These are phyloP conservation scores for Collybiopsis confluens DNA, from an alignment of 768 basidiomycete species.

Conservation along the genomic window DNA sequence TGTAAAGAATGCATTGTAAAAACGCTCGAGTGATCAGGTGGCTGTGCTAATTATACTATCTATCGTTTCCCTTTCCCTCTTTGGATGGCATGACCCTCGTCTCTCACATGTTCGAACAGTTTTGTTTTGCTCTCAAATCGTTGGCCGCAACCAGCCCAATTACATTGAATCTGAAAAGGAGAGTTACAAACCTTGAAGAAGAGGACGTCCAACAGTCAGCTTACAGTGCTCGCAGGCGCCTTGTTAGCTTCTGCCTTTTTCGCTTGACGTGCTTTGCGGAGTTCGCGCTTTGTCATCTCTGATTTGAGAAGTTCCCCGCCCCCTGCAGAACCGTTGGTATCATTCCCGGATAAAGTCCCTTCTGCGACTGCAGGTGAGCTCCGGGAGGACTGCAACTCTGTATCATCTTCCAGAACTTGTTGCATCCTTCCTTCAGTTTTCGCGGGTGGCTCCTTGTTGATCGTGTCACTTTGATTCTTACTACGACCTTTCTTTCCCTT, in stretches of 20 bases:
- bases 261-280: conserved; percentile 70
- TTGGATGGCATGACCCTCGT: conserved; percentile 64
- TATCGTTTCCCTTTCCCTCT: conserved; percentile 30
- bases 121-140: conserved; percentile 66
- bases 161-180: conserved; percentile 16
- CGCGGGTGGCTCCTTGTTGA: background rate
- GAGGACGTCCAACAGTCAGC: background rate
- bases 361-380: background rate
- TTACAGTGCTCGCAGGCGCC: conserved; percentile 20
- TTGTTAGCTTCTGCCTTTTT: conserved; percentile 53
- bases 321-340: background rate
- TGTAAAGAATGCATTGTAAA: no score
- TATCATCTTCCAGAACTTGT: background rate
- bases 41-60: background rate
- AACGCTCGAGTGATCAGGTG: background rate
- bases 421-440: background rate
- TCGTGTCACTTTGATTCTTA: background rate
- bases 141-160: conserved; percentile 69
- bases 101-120: conserved; percentile 68
- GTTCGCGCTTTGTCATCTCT: conserved; percentile 35
- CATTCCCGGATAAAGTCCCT: conserved; percentile 1
- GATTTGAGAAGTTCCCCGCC: conserved; percentile 15
- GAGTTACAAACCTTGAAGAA: background rate
- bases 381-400: background rate
- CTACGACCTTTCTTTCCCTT: background rate